These are phyloP conservation scores for Penicillium waksmanii DNA, from an alignment of 495 filamentous ascomycete species.

Conservation along the genomic window DNA sequence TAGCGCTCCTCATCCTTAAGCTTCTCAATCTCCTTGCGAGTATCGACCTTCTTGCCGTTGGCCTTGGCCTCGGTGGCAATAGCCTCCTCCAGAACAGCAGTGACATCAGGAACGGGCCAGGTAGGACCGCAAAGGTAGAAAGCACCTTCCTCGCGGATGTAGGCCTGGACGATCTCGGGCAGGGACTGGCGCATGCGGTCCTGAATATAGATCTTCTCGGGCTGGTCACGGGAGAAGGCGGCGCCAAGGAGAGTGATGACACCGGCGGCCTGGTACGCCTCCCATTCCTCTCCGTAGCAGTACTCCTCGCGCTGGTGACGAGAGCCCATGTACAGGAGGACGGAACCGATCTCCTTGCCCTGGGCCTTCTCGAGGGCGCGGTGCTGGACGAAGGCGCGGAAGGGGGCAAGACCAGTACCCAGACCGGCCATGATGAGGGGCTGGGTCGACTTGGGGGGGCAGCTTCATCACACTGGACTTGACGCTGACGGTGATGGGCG, in stretches of 20 bases:
- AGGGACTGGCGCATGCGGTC: conserved; percentile 93
- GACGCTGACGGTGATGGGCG: conserved; percentile 83
- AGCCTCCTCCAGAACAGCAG: conserved; percentile 89
- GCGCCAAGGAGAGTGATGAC: conserved; percentile 92
- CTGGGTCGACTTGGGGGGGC: conserved; percentile 76
- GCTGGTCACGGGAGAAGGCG: conserved; percentile 95
- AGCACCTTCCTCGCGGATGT: conserved; percentile 82
- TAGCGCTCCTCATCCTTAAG: conserved; percentile 94
- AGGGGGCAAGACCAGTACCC: conserved; percentile 95
- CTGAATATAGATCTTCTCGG: conserved; percentile 99
- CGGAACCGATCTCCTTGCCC: conserved; percentile 90
- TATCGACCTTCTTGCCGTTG: conserved; percentile 77
- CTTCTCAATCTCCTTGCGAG: conserved; percentile 91
- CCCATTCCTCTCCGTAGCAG: conserved; percentile 99
- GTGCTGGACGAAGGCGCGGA: conserved; percentile 98
- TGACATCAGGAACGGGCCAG: conserved; percentile 99
- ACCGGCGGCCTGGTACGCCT: conserved; percentile 93
- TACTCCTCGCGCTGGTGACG: conserved; percentile 98
- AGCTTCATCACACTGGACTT: conserved; percentile 99
- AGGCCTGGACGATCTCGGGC: conserved; percentile 83
- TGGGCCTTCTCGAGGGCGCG: conserved; percentile 95
- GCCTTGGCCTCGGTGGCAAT: conserved; percentile 75
- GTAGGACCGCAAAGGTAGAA: conserved; percentile 98
- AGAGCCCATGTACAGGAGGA: conserved; percentile 94
- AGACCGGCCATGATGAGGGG: conserved; percentile 99